phyloP scores from a whole-genome alignment of 1,284 basidiomycete genomes.

The Serendipita sp. region DNA sequence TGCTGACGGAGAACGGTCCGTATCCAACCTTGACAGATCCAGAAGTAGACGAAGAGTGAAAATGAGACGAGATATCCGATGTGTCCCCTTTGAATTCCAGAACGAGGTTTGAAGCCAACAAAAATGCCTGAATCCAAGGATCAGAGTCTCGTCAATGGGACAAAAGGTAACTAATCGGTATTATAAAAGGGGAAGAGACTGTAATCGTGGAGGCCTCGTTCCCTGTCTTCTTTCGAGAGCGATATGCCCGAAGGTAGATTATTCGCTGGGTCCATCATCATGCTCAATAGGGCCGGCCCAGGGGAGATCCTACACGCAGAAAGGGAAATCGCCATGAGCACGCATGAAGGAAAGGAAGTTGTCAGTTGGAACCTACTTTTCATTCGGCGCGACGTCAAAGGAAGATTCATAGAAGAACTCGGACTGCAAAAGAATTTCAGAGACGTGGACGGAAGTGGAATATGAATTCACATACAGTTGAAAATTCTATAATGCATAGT shows the following conservation, averaged over 20 bases:
- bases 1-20: conserved; percentile 7
- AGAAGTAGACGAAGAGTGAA: conserved; percentile 5
- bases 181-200: conserved; percentile 1
- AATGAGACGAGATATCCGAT: conserved; percentile 3
- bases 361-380: background rate
- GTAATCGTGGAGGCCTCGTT: background rate
- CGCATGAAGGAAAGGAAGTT: background rate
- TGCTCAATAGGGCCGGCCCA: background rate
- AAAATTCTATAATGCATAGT: too few relatives aligned
- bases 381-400: background rate
- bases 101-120: conserved; percentile 8
- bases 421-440: background rate
- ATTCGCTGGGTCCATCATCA: conserved; percentile 4
- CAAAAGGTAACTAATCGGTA: background rate
- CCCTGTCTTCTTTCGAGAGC: background rate
- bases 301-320: conserved; percentile 7
- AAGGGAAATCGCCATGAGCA: background rate
- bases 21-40: conserved; percentile 6
- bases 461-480: too few relatives aligned
- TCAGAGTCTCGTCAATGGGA: background rate
- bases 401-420: conserved; percentile 9
- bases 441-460: background rate
- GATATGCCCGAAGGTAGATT: background rate
- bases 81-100: conserved; percentile 9
- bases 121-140: background rate